phyloP scores from a whole-genome alignment of 257 asterid genomes.

The Fraxinus cuspidata region DNA sequence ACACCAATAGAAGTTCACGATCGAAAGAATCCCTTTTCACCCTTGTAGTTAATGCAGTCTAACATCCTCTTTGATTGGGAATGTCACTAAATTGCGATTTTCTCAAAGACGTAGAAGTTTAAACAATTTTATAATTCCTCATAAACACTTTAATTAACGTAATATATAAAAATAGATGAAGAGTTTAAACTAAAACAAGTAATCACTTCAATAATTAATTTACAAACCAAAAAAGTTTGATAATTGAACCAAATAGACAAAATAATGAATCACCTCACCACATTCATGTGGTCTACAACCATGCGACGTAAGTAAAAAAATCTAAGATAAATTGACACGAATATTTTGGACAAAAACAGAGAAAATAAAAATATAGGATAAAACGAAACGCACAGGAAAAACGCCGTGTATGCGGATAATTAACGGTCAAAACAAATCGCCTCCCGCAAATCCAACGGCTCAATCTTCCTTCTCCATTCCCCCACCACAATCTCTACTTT shows the following conservation, averaged over 20 bases:
- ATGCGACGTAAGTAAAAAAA: neutral
- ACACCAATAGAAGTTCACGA: no score
- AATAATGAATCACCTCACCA: neutral
- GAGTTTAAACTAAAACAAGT: neutral
- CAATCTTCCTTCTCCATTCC: constrained; percentile 33
- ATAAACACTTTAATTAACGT: no score
- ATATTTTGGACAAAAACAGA: neutral
- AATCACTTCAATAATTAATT: no score
- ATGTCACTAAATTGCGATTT: no score
- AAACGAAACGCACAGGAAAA: constrained; percentile 13
- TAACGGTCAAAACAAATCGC: constrained; percentile 44
- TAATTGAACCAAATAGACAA: neutral
- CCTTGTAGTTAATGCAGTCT: no score
- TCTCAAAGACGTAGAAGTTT: no score
- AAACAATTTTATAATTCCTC: no score
- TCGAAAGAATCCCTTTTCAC: no score
- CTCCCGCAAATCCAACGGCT: constrained; percentile 52
- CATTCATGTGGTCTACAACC: neutral
- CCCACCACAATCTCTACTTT: constrained; percentile 33
- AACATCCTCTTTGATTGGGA: no score
- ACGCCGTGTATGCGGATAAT: constrained; percentile 20
- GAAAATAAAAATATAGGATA: constrained; percentile 14
- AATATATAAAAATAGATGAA: no score
- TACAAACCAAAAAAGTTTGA: neutral
- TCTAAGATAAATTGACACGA: neutral